phyloP scores from a whole-genome alignment of 164 flowering plant species.

The Akebia trifoliata region DNA sequence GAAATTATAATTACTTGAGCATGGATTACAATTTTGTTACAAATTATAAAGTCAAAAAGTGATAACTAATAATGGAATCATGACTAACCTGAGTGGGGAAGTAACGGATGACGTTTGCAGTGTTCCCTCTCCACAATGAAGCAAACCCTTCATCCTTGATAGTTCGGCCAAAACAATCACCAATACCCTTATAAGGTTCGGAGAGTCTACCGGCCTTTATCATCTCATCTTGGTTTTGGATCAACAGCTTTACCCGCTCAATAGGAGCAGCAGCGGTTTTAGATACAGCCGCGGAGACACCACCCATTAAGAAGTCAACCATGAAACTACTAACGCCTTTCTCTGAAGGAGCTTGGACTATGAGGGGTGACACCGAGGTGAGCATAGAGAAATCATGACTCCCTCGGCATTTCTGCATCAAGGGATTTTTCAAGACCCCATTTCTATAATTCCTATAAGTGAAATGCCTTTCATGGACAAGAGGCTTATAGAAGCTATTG shows the following conservation, averaged over 20 bases:
- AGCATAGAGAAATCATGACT: neutral
- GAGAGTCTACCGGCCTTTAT: constrained; percentile 9
- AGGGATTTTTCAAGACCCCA: neutral
- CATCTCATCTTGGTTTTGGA: constrained; percentile 10
- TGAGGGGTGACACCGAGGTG: neutral
- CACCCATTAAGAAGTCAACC: constrained; percentile 7
- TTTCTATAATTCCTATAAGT: neutral
- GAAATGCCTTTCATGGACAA: neutral
- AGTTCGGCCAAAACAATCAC: constrained; percentile 3
- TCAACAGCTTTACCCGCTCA: constrained; percentile 10
- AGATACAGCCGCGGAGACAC: constrained; percentile 7
- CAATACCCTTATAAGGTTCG: constrained; percentile 8
- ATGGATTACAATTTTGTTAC: too few species aligned
- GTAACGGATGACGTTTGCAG: constrained; percentile 9
- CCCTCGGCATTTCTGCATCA: neutral
- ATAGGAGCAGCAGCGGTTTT: constrained; percentile 9
- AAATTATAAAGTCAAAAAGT: too few species aligned
- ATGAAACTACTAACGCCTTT: neutral
- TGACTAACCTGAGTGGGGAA: constrained; percentile 9
- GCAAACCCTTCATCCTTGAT: constrained; percentile 6
- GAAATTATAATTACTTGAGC: too few species aligned
- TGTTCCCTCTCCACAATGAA: constrained; percentile 10
- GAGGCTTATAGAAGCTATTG: neutral
- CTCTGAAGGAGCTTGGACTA: constrained; percentile 6
- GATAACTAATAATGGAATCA: neutral